phyloP scores from a whole-genome alignment of 352 stramenopile species.

The Phytophthora vignae region DNA sequence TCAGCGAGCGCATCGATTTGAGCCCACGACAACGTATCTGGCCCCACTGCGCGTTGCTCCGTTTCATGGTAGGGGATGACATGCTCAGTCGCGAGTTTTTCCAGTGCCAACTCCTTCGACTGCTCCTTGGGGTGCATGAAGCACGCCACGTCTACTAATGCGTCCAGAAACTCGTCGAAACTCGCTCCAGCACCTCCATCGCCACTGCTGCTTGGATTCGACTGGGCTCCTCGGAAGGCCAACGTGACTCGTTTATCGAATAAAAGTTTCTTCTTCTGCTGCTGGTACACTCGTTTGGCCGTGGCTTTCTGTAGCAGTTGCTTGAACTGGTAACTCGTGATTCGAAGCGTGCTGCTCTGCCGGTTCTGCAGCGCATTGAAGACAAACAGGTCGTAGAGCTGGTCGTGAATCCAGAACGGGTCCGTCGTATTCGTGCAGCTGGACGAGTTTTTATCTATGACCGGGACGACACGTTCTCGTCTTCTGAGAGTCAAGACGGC shows the following conservation, averaged over 20 bases:
- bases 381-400: constrained; percentile 73
- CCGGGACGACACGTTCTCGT: not conserved
- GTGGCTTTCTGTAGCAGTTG: constrained; percentile 55
- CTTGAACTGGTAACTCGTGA: constrained; percentile 80
- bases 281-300: constrained; percentile 19
- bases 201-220: constrained; percentile 21
- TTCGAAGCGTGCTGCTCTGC: constrained; percentile 44
- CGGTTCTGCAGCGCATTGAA: constrained; percentile 66
- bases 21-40: constrained; percentile 43
- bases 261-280: constrained; percentile 46
- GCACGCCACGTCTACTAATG: constrained; percentile 56
- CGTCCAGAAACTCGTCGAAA: constrained; percentile 72
- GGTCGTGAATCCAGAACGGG: constrained; percentile 65
- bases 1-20: constrained; percentile 48
- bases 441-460: not conserved
- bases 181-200: constrained; percentile 37
- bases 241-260: constrained; percentile 50
- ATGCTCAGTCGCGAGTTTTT: constrained; percentile 42
- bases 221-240: constrained; percentile 33
- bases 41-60: constrained; percentile 27
- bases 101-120: constrained; percentile 48
- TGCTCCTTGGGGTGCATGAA: constrained; percentile 47
- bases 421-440: constrained; percentile 20
- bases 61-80: constrained; percentile 52
- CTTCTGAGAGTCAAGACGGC: constrained; percentile 31